Evolutionary conservation across 768 basidiomycete genomes (phyloP), one percentile per base, ranked within the genome.

Genomic region (Pulveroboletus sp.): DNA sequence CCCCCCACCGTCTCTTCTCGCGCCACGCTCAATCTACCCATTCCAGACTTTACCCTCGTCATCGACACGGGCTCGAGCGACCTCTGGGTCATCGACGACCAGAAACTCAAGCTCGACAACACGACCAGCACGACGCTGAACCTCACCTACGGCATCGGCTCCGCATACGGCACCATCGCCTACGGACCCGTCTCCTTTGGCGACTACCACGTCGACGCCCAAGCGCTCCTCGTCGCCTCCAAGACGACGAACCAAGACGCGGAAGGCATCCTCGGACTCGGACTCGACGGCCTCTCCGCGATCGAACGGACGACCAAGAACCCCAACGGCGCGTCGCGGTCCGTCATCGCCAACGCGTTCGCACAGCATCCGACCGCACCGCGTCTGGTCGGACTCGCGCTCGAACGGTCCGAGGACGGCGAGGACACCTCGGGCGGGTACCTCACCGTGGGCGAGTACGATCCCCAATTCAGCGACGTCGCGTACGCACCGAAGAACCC

Each of bases 381-480:
- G 5, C 72, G 69, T 26, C 68, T 75, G n/a, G 60, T 78, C 51
- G 71, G 71, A 6, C 54, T 78, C 26, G 68, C 75, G 14, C 67
- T 78, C 14, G 64, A 73, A 6, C 71, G 76, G 5, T 65, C 75
- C 2, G 62, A 65, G 1, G 70, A 76, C 41, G 57, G 72, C 14
- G 71, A 73, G 29, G 57, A 70, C n/a, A 73, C 68, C 1, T 62
- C 64, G 10, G 75, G 72, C 36, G 76, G 76, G 0, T 65, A 67
- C 2, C 65, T 78, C 56, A 59, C 67, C 2, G 72, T 78, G 36
- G 72, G 75, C 37, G 75, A 72, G 49, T 75, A 73, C 58, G 71
- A 71, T 10, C 57, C 68, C 0, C 57, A 58, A 2, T 77, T 63
- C 47, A 45, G 59, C 5, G 58, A 62, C 2, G 59, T 76, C 14